Conservation (phyloP, 2,329 filamentous ascomycete genomes). For the Talaromyces sp. region DNA sequence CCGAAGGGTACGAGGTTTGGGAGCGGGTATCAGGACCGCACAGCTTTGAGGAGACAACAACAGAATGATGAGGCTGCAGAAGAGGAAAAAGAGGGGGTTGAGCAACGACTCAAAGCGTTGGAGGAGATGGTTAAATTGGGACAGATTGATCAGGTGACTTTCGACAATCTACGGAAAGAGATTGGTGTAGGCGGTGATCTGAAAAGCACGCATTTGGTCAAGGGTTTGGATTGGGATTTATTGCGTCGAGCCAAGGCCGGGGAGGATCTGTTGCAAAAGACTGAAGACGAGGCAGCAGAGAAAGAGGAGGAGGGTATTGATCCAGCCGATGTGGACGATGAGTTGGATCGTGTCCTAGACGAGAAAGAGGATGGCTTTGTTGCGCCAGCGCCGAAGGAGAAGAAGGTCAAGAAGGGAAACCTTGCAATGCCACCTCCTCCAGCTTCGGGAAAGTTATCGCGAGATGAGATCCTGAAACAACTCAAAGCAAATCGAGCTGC, state of each 20-base stretch:
- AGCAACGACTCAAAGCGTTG: slow-evolving; percentile 68
- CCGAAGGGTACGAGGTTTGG: slow-evolving; percentile 81
- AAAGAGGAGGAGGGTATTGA: slow-evolving; percentile 16
- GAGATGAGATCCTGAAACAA: slow-evolving; percentile 59
- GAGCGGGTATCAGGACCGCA: slow-evolving; percentile 78
- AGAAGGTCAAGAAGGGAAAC: slow-evolving; percentile 52
- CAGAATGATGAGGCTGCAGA: slow-evolving; percentile 50
- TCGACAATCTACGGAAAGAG: slow-evolving; percentile 69
- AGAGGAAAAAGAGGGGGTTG: slow-evolving; percentile 52
- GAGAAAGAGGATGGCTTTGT: slow-evolving; percentile 32
- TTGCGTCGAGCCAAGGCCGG: slow-evolving; percentile 45
- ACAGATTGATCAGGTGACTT: slow-evolving; percentile 76
- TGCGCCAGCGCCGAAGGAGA: slow-evolving; percentile 29
- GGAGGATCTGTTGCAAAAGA: slow-evolving; percentile 51
- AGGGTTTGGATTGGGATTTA: slow-evolving; percentile 83
- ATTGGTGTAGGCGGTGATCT: slow-evolving; percentile 77
- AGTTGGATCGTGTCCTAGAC: slow-evolving; percentile 46
- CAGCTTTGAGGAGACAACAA: slow-evolving; percentile 57
- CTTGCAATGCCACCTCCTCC: slow-evolving; percentile 41
- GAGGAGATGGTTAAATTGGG: slow-evolving; percentile 79
- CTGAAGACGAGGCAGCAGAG: slow-evolving; percentile 26
- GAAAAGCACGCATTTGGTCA: slow-evolving; percentile 78
- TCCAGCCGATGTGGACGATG: slow-evolving; percentile 59
- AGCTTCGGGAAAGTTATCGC: slow-evolving; percentile 48
- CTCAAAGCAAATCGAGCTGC: slow-evolving; percentile 52